phyloP scores from a whole-genome alignment of 192 early-diverging fungal genomes.

The Mortierella claussenii region DNA sequence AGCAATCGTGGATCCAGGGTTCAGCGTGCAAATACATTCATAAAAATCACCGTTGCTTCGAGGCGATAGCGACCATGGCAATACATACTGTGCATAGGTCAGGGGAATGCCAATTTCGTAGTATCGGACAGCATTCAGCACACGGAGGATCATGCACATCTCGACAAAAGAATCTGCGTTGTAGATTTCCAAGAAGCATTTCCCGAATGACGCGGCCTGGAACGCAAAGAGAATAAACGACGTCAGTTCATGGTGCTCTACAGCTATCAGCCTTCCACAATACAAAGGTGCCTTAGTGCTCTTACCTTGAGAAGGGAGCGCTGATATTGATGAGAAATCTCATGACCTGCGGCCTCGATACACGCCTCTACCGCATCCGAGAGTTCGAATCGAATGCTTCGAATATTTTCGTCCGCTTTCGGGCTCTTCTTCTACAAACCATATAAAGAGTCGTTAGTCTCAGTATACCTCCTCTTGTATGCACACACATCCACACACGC shows the following conservation, averaged over 20 bases:
- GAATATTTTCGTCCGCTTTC: constrained; percentile 95
- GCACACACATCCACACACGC: too few species aligned
- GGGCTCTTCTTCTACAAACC: constrained; percentile 72
- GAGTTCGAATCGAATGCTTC: constrained; percentile 84
- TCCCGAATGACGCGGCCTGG: constrained; percentile 93
- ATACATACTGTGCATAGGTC: constrained; percentile 83
- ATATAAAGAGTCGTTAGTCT: too few species aligned
- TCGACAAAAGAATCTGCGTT: constrained; percentile 88
- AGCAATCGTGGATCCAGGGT: neutral
- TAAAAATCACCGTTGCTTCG: too few species aligned
- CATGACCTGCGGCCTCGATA: constrained; percentile 92
- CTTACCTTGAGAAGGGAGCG: constrained; percentile 81
- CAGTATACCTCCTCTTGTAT: too few species aligned
- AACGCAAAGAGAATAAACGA: neutral
- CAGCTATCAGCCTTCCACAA: too few species aligned
- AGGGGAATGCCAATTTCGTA: constrained; percentile 91
- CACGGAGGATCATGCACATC: constrained; percentile 85
- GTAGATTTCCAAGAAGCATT: constrained; percentile 89
- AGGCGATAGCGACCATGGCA: too few species aligned
- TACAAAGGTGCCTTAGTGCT: too few species aligned
- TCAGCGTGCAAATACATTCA: neutral
- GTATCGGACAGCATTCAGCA: constrained; percentile 89
- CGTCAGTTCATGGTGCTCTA: too few species aligned
- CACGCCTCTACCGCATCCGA: constrained; percentile 90
- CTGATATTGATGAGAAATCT: constrained; percentile 82